Evolutionary conservation across 805 yeast genomes (phyloP), one percentile per base, ranked within the genome.

Genomic region (Danielia oregonensis): DNA sequence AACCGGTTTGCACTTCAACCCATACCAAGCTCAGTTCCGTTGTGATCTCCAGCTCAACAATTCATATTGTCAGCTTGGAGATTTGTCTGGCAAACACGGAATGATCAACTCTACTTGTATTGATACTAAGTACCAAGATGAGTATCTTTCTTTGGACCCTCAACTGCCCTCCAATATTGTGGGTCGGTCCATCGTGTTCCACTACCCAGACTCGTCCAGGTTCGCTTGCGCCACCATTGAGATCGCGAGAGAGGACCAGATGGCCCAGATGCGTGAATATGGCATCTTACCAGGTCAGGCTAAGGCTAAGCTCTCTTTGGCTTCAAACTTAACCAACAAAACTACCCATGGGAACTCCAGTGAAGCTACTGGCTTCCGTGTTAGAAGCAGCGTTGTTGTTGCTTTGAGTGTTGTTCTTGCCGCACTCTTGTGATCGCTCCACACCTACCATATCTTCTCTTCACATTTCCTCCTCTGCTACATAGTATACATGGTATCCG

Each of bases 51-150:
- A 65, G 37, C 63, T 63, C 12, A 65, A 71, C 46, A 82, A 82
- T 55, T 55, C 79, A 6, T 63, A 55, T 23, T 82, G 87, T 54
- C 79, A 79, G 57, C 75, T 82, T 26, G 91, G 91, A 38, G 89
- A 82, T 52, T 73, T 82, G 48, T 74, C 85, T 23, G 91, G 91
- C 28, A 82, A 82, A 55, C 88, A 82, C 57, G 91, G 91, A 9
- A 72, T 63, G 61, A 78, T 83, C 50, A 72, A 80, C 52, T 70
- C 85, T 14, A 80, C 86, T 9, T 80, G 86, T 53, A 79, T 75
- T 55, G 82, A 79, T 56, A 63, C 76, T 18, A 66, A 68, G 39
- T 83, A 78, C 54, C 60, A 68, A 39, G 89, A 83, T 51, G 82
- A 80, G 5, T 82, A 71, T 55, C 55, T 83, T 35, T 79, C 88